Evolutionary conservation across 1,284 basidiomycete genomes (phyloP).

Genomic region (Fistulina hepatica): DNA sequence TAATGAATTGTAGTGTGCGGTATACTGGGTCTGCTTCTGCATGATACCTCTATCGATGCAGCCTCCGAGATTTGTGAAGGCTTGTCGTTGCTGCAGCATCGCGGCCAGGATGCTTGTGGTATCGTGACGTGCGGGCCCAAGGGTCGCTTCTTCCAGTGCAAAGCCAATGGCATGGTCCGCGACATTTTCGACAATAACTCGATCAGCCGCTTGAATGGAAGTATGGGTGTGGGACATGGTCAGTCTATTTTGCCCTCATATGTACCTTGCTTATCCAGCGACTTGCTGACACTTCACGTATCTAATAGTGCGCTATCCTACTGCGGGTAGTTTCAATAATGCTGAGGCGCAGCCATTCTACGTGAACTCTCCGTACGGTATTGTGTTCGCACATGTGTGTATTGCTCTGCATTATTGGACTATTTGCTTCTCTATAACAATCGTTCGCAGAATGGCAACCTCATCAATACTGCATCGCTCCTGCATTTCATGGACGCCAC

Average conservation of each 20-base stretch:
- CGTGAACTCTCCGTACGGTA: conserved; percentile 98
- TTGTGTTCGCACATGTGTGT: conserved; percentile 93
- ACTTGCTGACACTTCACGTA: conserved; percentile 4
- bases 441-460: conserved; percentile 83
- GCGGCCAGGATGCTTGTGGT: conserved; percentile 97
- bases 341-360: conserved; percentile 99
- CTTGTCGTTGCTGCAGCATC: conserved; percentile 83
- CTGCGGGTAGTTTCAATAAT: conserved; percentile 93
- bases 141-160: conserved; percentile 96
- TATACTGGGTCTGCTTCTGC: conserved; percentile 75
- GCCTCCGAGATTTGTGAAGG: conserved; percentile 87
- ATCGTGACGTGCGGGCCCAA: conserved; percentile 94
- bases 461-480: conserved; percentile 86
- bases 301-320: conserved; percentile 83
- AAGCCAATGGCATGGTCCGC: conserved; percentile 99
- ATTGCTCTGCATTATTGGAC: conserved; percentile 2
- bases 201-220: conserved; percentile 72
- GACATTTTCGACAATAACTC: conserved; percentile 89
- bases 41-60: conserved; percentile 66
- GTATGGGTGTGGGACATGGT: conserved; percentile 99
- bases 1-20: conserved; percentile 81
- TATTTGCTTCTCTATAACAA: conserved; percentile 10
- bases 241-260: conserved; percentile 18
- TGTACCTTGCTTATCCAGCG: not conserved
- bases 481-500: conserved; percentile 92